A percentile compares a stretch with the other conserved stretches of the same genome.
These are phyloP conservation scores for Raffaelea deltoideospora DNA, from an alignment of 2,329 filamentous ascomycete species.

Conservation along the genomic window DNA sequence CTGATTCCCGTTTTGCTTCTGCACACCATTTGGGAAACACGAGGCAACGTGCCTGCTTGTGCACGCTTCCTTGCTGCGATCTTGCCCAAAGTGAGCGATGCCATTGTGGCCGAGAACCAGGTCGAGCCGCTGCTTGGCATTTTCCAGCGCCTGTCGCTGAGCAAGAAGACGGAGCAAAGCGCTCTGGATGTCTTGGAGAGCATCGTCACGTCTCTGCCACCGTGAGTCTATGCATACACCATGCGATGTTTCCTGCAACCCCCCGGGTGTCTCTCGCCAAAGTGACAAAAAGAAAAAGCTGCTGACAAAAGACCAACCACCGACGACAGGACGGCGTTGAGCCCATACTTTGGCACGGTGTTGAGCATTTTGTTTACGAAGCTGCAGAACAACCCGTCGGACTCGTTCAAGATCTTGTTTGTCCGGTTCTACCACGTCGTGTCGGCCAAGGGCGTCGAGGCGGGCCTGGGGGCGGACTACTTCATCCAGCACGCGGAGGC, in stretches of 20 bases:
- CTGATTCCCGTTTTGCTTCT: constrained; percentile 66
- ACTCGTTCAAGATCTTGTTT: constrained; percentile 75
- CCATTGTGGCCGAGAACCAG: constrained; percentile 66
- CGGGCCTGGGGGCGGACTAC: constrained; percentile 81
- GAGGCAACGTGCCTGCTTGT: constrained; percentile 84
- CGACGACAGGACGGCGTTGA: constrained; percentile 38
- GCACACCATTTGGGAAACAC: constrained; percentile 77
- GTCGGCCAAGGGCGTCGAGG: constrained; percentile 55
- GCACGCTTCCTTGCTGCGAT: constrained; percentile 73
- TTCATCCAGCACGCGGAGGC: constrained; percentile 75
- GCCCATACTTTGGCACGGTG: constrained; percentile 66
- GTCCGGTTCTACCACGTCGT: constrained; percentile 91
- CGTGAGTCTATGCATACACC: no score
- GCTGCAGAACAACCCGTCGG: constrained; percentile 52
- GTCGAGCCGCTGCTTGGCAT: constrained; percentile 83
- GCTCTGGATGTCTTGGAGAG: constrained; percentile 84
- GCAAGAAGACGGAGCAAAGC: constrained; percentile 71
- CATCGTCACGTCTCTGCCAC: constrained; percentile 56
- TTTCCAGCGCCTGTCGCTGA: constrained; percentile 76
- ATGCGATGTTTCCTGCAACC: not conserved
- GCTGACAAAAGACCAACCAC: no score
- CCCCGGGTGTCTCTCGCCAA: not conserved
- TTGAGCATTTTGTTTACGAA: constrained; percentile 69
- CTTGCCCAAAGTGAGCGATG: constrained; percentile 58
- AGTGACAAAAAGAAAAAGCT: no score